A percentile compares a stretch with the other conserved stretches of the same genome.
These are phyloP conservation scores for Monascus ruber DNA, from an alignment of 2,329 filamentous ascomycete species.

Conservation along the genomic window DNA sequence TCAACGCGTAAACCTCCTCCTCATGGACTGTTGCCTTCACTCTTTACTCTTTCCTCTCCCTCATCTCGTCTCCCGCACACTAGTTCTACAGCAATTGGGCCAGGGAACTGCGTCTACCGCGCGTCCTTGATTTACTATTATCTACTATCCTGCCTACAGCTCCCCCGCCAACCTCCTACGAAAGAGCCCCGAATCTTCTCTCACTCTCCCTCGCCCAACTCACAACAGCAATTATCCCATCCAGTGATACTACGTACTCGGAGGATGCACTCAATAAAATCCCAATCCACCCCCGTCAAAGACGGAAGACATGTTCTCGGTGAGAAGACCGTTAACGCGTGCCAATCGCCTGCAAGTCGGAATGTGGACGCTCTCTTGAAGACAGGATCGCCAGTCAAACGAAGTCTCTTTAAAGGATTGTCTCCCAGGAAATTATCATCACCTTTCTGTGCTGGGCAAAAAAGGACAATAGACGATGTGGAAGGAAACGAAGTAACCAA, in stretches of 20 bases:
- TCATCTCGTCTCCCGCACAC: no score
- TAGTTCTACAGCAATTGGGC: no score
- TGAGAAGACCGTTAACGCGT: conserved; percentile 32
- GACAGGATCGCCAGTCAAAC: conserved; percentile 17
- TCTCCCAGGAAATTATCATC: conserved; percentile 22
- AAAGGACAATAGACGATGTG: conserved; percentile 29
- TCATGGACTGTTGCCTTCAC: no score
- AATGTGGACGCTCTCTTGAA: conserved; percentile 3
- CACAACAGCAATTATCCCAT: background rate
- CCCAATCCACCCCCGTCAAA: conserved; percentile 23
- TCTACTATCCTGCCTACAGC: no score
- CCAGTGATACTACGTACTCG: conserved; percentile 1
- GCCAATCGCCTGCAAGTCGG: conserved; percentile 19
- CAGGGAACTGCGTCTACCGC: no score
- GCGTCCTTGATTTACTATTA: no score
- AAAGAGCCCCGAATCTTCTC: no score
- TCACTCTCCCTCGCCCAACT: no score
- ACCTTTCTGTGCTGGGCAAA: conserved; percentile 26
- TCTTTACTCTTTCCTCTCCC: no score
- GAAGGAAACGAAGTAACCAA: conserved; percentile 16
- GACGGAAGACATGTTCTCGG: conserved; percentile 29
- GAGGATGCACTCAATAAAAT: conserved; percentile 12
- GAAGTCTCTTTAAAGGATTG: conserved; percentile 11
- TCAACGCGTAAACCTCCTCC: no score
- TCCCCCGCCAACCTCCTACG: no score